Evolutionary conservation across 345 rosid genomes (phyloP), one percentile per base, ranked within the genome.

Genomic region (Citropsis articulata): DNA sequence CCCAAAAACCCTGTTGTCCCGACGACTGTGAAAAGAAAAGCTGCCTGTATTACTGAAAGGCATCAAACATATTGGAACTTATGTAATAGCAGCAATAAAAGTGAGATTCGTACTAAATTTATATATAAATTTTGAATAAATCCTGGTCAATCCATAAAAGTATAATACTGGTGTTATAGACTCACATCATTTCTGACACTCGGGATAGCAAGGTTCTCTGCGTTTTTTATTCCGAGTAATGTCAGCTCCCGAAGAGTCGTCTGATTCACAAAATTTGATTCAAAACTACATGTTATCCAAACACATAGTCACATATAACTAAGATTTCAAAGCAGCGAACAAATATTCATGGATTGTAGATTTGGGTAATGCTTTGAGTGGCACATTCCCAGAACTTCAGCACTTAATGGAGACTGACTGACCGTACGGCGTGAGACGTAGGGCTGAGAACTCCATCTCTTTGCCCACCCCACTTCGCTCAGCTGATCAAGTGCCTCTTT

Each of bases 371-470:
- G 61, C 72, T 77, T 65, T 76, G 77, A 69, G 73, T 30, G 45
- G 71, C 64, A 62, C 25, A 67, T 73, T 70, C 79, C 70, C 78
- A 65, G 62, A 73, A 80, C 82, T 68, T 78, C 81, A 82, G 80
- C 25, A 71, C 74, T 82, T 60, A 69, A 75, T 19, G 78, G 62
- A 86, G 82, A 88, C 90, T 81, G 82, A 88, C 90, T 81, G 91
- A 95, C 98, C 93, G 92, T 88, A 74, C 99, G 99, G 48, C 98
- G 92, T 19, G 98, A 95, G 72, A 95, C 90, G 48, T 92, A 93
- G 4, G 98, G 99, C 90, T 95, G 98, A 65, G 98, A 93, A 40
- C 91, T 87, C 98, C 99, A 95, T 85, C 83, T 91, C 91, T 89
- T 92, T 33, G 98, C 98, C 97, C 97, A 95, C 65, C 98, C 98